These are phyloP conservation scores for Fusarium sp. DNA, from an alignment of 2,329 filamentous ascomycete genomes.

Conservation along the genomic window DNA sequence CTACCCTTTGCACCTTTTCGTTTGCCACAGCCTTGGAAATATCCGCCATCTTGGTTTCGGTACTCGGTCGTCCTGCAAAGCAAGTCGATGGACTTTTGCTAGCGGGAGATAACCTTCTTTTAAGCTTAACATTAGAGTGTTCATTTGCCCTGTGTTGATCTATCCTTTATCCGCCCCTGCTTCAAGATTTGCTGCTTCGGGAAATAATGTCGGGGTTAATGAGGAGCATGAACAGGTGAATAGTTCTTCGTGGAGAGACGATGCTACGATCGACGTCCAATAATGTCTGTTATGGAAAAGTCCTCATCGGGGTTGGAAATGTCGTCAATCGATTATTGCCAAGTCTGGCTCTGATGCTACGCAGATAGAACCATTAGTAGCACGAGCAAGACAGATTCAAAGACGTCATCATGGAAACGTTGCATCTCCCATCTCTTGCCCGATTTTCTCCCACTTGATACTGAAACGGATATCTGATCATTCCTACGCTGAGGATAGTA, in stretches of 20 bases:
- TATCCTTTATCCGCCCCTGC: rapidly evolving
- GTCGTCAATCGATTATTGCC: conserved; percentile 12
- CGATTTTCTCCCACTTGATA: not conserved
- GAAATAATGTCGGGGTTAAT: not conserved
- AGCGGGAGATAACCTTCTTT: not conserved
- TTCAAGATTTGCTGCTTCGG: not conserved
- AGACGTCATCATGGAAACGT: conserved; percentile 5
- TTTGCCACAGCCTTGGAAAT: not conserved
- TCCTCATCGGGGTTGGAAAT: conserved; percentile 20
- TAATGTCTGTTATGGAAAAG: rapidly evolving
- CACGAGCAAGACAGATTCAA: not conserved
- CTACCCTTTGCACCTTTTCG: not conserved
- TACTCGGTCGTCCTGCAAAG: not conserved
- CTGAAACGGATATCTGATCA: conserved; percentile 1
- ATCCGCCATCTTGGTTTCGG: not conserved
- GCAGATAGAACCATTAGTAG: conserved; percentile 1
- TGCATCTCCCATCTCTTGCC: not conserved
- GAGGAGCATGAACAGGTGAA: not conserved
- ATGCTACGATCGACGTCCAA: not conserved
- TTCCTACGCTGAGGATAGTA: conserved; percentile 12
- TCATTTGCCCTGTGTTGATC: rapidly evolving
- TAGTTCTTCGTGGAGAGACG: not conserved
- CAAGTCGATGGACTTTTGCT: too few relatives aligned
- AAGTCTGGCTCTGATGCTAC: not conserved
- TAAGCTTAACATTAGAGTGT: conserved; percentile 7